Percentiles rank a stretch among this genome's conserved stretches.
Conservation (phyloP, 805 yeast species). For the Kregervanrija fluxuum region DNA sequence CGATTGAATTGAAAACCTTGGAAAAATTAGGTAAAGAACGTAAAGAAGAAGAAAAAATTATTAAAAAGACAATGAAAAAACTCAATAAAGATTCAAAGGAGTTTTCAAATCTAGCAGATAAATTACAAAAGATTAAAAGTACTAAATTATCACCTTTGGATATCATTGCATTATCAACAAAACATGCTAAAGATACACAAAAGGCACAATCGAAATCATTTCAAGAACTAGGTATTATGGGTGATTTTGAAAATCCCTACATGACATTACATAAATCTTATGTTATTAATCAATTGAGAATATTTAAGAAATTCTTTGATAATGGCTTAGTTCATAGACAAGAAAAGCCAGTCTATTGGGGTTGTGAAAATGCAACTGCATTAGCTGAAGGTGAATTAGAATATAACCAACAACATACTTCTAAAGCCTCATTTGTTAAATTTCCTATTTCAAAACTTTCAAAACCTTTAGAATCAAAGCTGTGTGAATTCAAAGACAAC, state of each 20-base stretch:
- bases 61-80: conserved; percentile 21
- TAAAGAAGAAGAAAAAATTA: conserved; percentile 22
- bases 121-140: conserved; percentile 9
- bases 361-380: conserved; percentile 88
- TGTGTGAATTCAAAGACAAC: not conserved
- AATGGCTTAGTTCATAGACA: conserved; percentile 72
- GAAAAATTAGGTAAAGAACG: conserved; percentile 32
- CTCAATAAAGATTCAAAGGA: conserved; percentile 9
- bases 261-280: conserved; percentile 63
- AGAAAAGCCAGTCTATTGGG: conserved; percentile 96
- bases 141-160: conserved; percentile 36
- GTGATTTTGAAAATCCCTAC: conserved; percentile 73
- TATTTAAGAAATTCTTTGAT: conserved; percentile 59
- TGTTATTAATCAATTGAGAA: conserved; percentile 66
- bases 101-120: not conserved
- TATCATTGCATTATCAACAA: conserved; percentile 56
- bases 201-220: conserved; percentile 58
- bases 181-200: conserved; percentile 65
- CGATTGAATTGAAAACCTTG: conserved; percentile 85
- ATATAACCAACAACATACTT: conserved; percentile 64
- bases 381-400: conserved; percentile 95
- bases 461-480: conserved; percentile 16
- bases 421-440: conserved; percentile 61
- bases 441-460: conserved; percentile 43
- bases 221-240: conserved; percentile 67